Evolutionary conservation across 441 rosid genomes (phyloP), one percentile per base, ranked within the genome.

Genomic region (Adansonia gregorii): DNA sequence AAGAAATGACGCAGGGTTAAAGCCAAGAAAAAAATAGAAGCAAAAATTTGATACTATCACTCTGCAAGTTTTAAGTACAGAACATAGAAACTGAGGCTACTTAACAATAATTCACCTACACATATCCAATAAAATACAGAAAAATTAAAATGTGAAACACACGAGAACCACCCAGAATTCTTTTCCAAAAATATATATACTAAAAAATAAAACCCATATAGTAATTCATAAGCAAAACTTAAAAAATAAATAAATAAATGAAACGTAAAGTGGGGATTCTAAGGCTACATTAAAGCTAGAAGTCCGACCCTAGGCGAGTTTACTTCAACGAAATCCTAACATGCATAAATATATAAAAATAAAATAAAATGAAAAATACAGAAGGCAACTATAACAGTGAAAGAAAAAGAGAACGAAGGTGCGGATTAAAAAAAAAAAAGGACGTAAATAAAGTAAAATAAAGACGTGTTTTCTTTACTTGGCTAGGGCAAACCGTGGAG

Each of bases 401-500:
- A 2, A 8, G 2, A 4, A 39, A 41, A 66, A 39, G 3, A 66
- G 9, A 41, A 3, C 15, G 51, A 24, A 66, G 11, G 49, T 8
- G 51, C 15, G 4, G 11, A 55, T 14, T 45, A 35, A 2, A 35
- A 12, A 8, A 4, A 0, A 55, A 56, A 11, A 14, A 8, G 58
- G 20, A 45, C 6, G 24, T 8, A 46, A 48, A 63, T 17, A 64
- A 63, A 46, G 15, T 24, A 75, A 19, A 49, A 65, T 7, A 64
- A 39, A 19, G 11, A 54, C 0, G 8, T 15, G 0, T 0, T 69
- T 7, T 24, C 39, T 24, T 76, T 54, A 81, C 81, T 80, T 49
- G 54, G 76, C 49, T 77, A 63, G 81, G 75, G 83, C 56, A 17
- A 81, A 45, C 55, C 75, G 68, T 17, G 46, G 59, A 76, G 69